Percentiles rank a stretch among this genome's conserved stretches.
phyloP scores from a whole-genome alignment of 257 asterid species.

The Jaltomata sinuosa region DNA sequence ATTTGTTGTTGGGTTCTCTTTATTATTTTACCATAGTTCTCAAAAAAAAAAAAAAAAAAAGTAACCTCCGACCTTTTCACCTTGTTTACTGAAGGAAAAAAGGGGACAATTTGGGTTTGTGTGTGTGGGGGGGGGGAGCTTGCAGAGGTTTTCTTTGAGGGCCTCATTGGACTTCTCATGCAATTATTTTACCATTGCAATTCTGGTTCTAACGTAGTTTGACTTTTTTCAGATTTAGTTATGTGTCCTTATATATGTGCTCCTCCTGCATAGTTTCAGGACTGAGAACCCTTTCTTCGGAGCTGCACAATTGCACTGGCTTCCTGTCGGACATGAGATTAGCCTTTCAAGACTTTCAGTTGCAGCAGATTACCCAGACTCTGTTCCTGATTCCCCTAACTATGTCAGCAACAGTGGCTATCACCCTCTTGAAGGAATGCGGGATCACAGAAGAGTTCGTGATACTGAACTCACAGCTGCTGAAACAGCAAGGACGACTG shows the following conservation, averaged over 20 bases:
- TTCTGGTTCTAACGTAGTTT: neutral
- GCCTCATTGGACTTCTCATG: neutral
- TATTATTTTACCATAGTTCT: neutral
- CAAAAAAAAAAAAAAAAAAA: neutral
- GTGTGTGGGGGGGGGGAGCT: neutral
- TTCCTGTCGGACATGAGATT: constrained; percentile 28
- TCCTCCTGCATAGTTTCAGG: constrained; percentile 32
- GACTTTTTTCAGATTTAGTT: neutral
- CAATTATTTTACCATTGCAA: neutral
- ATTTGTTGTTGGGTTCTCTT: neutral
- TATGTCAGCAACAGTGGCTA: constrained; percentile 34
- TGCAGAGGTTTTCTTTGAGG: neutral
- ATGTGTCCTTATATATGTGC: neutral
- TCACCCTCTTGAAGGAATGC: constrained; percentile 80
- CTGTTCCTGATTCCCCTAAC: constrained; percentile 61
- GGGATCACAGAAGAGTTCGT: constrained; percentile 32
- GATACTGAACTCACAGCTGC: constrained; percentile 54
- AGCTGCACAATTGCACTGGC: constrained; percentile 33
- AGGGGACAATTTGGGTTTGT: neutral
- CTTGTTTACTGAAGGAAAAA: neutral
- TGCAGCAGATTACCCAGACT: constrained; percentile 84
- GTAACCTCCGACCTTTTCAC: neutral
- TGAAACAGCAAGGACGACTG: constrained; percentile 69
- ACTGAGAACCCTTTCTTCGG: constrained; percentile 43
- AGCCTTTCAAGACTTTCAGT: constrained; percentile 49